Evolutionary conservation across 371 early-diverging fungal genomes (phyloP).

Genomic region (Rhizomucor miehei): DNA sequence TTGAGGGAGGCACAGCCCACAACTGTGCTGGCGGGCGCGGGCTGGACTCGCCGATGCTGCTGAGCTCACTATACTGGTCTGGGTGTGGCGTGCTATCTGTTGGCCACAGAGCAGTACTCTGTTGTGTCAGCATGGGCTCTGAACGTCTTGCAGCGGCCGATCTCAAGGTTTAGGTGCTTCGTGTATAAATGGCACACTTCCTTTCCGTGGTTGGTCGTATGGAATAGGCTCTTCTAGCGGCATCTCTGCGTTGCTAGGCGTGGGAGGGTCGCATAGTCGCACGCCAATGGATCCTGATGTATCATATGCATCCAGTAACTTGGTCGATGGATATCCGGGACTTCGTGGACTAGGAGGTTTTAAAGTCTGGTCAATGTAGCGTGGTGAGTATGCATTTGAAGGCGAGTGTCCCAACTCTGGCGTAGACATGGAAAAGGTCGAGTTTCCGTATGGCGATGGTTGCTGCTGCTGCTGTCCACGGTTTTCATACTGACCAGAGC

Average conservation of each 20-base stretch:
- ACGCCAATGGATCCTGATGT: slow-evolving; percentile 16
- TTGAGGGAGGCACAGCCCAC: slow-evolving; percentile 21
- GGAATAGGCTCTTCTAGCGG: not conserved
- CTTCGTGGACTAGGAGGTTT: too few species aligned
- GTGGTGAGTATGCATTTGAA: slow-evolving; percentile 11
- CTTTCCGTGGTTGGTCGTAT: slow-evolving; percentile 10
- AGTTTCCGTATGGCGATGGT: slow-evolving; percentile 9
- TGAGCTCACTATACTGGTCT: not conserved
- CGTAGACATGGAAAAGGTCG: slow-evolving; percentile 20
- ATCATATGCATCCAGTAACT: too few species aligned
- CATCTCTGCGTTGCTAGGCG: not conserved
- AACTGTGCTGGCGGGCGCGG: slow-evolving; percentile 10
- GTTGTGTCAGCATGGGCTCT: slow-evolving; percentile 1
- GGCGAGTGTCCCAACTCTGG: slow-evolving; percentile 46
- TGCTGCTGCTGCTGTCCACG: slow-evolving; percentile 3
- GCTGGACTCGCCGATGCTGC: slow-evolving; percentile 2
- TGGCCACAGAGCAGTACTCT: slow-evolving; percentile 17
- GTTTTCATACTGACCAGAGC: not conserved
- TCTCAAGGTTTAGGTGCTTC: not conserved
- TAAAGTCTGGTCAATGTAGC: too few species aligned
- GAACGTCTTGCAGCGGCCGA: slow-evolving; percentile 7
- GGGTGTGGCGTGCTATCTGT: slow-evolving; percentile 8
- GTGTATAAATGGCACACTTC: slow-evolving; percentile 9
- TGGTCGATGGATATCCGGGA: too few species aligned
- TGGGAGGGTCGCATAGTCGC: slow-evolving; percentile 32